Percentiles rank a stretch among this genome's conserved stretches.
phyloP scores from a whole-genome alignment of 208 protist genomes.

The Herpetomonas samuelpessoai region DNA sequence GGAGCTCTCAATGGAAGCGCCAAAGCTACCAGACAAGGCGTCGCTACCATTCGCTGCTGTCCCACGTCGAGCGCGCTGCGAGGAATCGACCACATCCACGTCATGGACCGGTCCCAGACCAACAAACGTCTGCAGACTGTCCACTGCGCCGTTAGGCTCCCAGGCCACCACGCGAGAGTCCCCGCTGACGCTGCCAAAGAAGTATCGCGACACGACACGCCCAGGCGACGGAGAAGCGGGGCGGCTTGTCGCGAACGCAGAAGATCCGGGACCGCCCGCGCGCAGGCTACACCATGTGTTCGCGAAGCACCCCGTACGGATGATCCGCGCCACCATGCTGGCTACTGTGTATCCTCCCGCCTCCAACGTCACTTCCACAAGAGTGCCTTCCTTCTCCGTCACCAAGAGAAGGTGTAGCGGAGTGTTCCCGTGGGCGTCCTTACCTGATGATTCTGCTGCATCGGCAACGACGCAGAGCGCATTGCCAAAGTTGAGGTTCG shows the following conservation, averaged over 20 bases:
- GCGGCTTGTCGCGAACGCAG: conserved; percentile 2
- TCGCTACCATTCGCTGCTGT: background rate
- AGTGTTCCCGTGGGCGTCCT: background rate
- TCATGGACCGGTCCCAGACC: conserved; percentile 49
- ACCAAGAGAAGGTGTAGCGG: conserved; percentile 47
- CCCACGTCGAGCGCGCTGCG: conserved; percentile 14
- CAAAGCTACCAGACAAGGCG: conserved; percentile 8
- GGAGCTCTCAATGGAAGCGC: conserved; percentile 45
- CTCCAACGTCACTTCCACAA: conserved; percentile 40
- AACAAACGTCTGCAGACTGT: conserved; percentile 38
- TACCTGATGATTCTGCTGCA: background rate
- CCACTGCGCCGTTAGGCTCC: conserved; percentile 4
- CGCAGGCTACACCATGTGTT: conserved; percentile 18
- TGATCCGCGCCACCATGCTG: conserved; percentile 31
- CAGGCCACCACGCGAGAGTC: conserved; percentile 54
- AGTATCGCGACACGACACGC: conserved; percentile 21
- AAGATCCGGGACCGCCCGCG: background rate
- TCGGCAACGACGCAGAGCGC: conserved; percentile 12
- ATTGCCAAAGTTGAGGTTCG: conserved; percentile 77
- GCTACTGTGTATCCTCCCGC: conserved; percentile 55
- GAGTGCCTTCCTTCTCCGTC: conserved; percentile 75
- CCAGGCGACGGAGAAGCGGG: conserved; percentile 11
- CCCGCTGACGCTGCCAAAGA: conserved; percentile 55
- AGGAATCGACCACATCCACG: conserved; percentile 46
- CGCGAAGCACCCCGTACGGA: conserved; percentile 58